Conservation (phyloP, 129 eudicot genomes). For the Smallanthus sonchifolius region DNA sequence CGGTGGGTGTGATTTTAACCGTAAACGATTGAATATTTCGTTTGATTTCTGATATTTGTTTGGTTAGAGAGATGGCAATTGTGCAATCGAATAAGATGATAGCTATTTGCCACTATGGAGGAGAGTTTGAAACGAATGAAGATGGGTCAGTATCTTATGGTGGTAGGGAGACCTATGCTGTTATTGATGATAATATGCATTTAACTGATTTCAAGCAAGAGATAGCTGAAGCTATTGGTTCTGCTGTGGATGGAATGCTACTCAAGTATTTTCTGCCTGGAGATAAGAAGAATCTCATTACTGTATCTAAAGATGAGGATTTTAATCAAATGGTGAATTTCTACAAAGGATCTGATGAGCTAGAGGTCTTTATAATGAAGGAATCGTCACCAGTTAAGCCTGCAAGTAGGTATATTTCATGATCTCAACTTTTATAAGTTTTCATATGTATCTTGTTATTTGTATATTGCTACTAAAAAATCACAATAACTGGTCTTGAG, state of each 20-base stretch:
- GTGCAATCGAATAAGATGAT: constrained; percentile 34
- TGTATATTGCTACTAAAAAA: not conserved
- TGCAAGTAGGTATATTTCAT: constrained; percentile 30
- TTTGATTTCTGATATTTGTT: not conserved
- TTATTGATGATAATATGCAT: constrained; percentile 34
- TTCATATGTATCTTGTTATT: not conserved
- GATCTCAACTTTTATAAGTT: not conserved
- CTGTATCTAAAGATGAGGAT: constrained; percentile 39
- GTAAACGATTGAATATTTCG: not conserved
- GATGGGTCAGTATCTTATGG: constrained; percentile 32
- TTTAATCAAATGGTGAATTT: constrained; percentile 35
- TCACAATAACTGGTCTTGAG: not conserved
- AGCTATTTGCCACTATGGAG: constrained; percentile 40
- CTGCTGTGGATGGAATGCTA: constrained; percentile 19
- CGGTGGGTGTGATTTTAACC: no score
- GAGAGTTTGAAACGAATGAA: constrained; percentile 36
- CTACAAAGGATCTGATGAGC: constrained; percentile 19
- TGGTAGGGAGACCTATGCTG: constrained; percentile 41
- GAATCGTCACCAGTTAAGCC: constrained; percentile 30
- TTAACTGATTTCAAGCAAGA: constrained; percentile 28
- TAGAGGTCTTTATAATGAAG: constrained; percentile 33
- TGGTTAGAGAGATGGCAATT: constrained; percentile 31
- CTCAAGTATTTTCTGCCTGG: constrained; percentile 40
- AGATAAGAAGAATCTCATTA: constrained; percentile 31
- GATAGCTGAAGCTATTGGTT: constrained; percentile 28